Conservation (phyloP, 2,329 filamentous ascomycete genomes). For the Pleomassaria siparia region DNA sequence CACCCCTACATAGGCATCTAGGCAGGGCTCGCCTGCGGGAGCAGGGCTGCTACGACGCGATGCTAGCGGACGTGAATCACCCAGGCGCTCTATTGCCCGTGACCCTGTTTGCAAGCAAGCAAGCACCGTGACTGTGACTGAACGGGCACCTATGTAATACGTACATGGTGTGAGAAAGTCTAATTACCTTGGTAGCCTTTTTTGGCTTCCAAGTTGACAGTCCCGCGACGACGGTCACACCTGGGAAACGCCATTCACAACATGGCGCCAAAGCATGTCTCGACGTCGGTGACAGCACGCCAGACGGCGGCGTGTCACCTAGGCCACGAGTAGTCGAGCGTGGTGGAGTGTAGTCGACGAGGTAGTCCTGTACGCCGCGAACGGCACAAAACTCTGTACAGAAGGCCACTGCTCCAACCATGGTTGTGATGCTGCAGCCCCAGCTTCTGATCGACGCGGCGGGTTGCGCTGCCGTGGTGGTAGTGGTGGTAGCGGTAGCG, state of each 20-base stretch:
- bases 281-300: neutral
- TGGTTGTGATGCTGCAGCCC: constrained; percentile 15
- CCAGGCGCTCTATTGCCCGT: too few relatives aligned
- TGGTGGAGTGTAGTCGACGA: too few relatives aligned
- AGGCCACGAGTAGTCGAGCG: neutral
- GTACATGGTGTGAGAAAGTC: too few relatives aligned
- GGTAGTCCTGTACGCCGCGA: neutral
- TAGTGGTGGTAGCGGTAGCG: constrained; percentile 37
- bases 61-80: too few relatives aligned
- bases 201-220: constrained; percentile 38
- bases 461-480: constrained; percentile 27
- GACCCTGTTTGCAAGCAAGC: too few relatives aligned
- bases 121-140: too few relatives aligned
- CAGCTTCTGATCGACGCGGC: constrained; percentile 34
- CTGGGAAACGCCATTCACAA: constrained; percentile 13
- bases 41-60: constrained; percentile 2
- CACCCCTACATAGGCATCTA: constrained; percentile 7
- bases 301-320: neutral
- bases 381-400: neutral
- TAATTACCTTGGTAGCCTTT: constrained; percentile 14
- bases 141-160: too few relatives aligned
- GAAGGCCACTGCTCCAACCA: constrained; percentile 1
- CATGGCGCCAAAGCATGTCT: neutral
- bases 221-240: constrained; percentile 32
- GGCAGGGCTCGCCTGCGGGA: constrained; percentile 1